Evolutionary conservation across 306 rosid species (phyloP).

Genomic region (Vigna trinervia): DNA sequence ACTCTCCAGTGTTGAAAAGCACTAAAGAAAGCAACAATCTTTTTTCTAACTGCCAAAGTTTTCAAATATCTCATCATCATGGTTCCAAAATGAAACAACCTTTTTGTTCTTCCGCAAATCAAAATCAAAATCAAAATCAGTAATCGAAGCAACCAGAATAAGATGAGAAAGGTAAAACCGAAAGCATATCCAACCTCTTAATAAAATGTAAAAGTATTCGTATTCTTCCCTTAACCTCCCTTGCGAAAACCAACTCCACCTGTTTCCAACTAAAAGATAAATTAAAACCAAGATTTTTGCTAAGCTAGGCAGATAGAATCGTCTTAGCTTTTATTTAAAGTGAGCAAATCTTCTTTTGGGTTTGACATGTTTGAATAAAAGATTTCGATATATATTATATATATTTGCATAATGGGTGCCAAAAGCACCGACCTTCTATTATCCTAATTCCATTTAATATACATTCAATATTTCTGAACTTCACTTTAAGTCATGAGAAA

Average conservation of each 20-base stretch:
- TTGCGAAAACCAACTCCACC: slow-evolving; percentile 49
- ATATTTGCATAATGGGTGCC: slow-evolving; percentile 40
- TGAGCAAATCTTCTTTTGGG: slow-evolving; percentile 51
- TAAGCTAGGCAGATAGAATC: slow-evolving; percentile 41
- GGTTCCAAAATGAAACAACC: slow-evolving; percentile 30
- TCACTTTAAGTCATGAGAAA: slow-evolving; percentile 47
- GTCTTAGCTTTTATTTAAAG: slow-evolving; percentile 41
- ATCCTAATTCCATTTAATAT: slow-evolving; percentile 14
- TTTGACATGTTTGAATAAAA: slow-evolving; percentile 45
- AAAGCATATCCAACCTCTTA: slow-evolving; percentile 37
- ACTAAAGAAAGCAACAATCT: slow-evolving; percentile 36
- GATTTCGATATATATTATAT: slow-evolving; percentile 16
- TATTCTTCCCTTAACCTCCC: slow-evolving; percentile 26
- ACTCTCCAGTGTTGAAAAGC: slow-evolving; percentile 53
- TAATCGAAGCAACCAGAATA: slow-evolving; percentile 30
- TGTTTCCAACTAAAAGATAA: slow-evolving; percentile 43
- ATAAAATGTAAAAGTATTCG: slow-evolving; percentile 23
- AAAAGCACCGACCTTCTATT: slow-evolving; percentile 49
- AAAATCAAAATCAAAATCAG: slow-evolving; percentile 44
- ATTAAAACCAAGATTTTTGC: slow-evolving; percentile 38
- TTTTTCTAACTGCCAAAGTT: slow-evolving; percentile 53
- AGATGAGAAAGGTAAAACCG: slow-evolving; percentile 18
- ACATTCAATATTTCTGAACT: slow-evolving; percentile 28
- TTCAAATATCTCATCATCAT: slow-evolving; percentile 56
- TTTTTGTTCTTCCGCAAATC: slow-evolving; percentile 39